Percentiles rank a stretch among this genome's conserved stretches.
These are phyloP conservation scores for Penicillium lividum DNA, from an alignment of 495 filamentous ascomycete species.

Conservation along the genomic window DNA sequence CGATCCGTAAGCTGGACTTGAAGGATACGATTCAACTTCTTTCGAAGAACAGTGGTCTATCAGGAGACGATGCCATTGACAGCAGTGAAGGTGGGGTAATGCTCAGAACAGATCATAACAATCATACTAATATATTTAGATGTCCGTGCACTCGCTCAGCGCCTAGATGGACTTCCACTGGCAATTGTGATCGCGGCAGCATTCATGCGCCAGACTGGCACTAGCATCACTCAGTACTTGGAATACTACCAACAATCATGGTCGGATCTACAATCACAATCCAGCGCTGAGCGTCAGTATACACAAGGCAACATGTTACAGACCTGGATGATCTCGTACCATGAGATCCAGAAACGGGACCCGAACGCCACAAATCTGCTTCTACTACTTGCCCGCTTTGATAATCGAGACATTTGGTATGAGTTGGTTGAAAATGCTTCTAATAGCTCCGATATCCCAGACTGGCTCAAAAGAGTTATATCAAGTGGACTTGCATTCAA, in stretches of 20 bases:
- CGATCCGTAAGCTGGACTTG: conserved; percentile 22
- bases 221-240: conserved; percentile 37
- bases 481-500: conserved; percentile 33
- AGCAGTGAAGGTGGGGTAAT: conserved; percentile 13
- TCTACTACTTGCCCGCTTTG: conserved; percentile 46
- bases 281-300: conserved; percentile 32
- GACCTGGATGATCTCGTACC: conserved; percentile 49
- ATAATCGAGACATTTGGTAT: conserved; percentile 55
- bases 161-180: conserved; percentile 44
- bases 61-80: conserved; percentile 6
- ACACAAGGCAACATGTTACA: conserved; percentile 40
- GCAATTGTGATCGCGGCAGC: conserved; percentile 45
- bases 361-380: conserved; percentile 39
- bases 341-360: conserved; percentile 38
- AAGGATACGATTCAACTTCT: conserved; percentile 27
- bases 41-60: conserved; percentile 20
- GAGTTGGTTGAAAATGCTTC: conserved; percentile 34
- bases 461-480: conserved; percentile 31
- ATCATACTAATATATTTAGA: conserved; percentile 26
- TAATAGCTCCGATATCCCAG: conserved; percentile 17
- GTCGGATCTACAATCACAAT: conserved; percentile 36
- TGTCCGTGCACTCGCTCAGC: conserved; percentile 20
- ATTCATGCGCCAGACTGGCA: conserved; percentile 40
- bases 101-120: not conserved
- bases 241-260: conserved; percentile 41